phyloP scores from a whole-genome alignment of 805 yeast genomes.

The Ascoidea tarda region DNA sequence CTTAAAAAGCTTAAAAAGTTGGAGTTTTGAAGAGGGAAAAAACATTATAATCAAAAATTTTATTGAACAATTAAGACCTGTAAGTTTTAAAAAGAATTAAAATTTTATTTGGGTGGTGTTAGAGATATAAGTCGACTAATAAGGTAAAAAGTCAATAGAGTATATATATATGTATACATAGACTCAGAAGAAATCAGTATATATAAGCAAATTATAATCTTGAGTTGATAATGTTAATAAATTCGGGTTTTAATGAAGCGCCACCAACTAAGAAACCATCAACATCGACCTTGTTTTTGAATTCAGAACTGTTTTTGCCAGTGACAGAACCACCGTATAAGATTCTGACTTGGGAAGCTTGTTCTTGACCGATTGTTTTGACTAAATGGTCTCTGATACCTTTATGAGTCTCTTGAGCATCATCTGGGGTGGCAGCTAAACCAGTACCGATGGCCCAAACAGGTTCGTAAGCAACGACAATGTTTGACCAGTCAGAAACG shows the following conservation, averaged over 20 bases:
- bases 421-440: constrained; percentile 95
- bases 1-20: no score
- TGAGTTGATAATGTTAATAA: constrained; percentile 87
- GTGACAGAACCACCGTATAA: constrained; percentile 98
- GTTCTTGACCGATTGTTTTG: constrained; percentile 60
- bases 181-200: background rate
- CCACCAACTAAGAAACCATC: constrained; percentile 99
- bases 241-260: constrained; percentile 97
- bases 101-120: no score
- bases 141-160: background rate
- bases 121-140: no score
- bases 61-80: no score
- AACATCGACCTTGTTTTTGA: constrained; percentile 85
- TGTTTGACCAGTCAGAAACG: constrained; percentile 77
- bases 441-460: constrained; percentile 99
- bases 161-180: background rate
- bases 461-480: constrained; percentile 97
- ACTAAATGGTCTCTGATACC: constrained; percentile 75
- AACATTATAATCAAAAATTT: no score
- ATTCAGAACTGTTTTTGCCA: constrained; percentile 81
- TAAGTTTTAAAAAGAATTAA: no score
- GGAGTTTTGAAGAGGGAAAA: no score
- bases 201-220: constrained; percentile 36
- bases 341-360: constrained; percentile 74
- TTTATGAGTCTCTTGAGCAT: constrained; percentile 92